Base-by-base conservation (phyloP, 805 yeast species). In the Pichia eremophila region DNA sequence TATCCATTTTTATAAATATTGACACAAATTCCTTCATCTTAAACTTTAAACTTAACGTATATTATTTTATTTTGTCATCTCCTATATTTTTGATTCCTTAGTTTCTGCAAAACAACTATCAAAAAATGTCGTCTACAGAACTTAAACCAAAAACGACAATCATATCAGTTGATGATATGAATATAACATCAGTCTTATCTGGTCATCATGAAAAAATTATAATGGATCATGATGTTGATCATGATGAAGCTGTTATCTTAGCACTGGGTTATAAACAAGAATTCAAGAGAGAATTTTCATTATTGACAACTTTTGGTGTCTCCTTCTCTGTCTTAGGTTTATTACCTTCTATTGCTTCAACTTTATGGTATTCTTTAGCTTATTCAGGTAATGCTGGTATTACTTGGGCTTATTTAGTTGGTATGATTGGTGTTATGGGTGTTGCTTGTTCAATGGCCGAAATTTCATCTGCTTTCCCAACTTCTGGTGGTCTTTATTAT, bases 391-490 rank as follows among this genome's bases (percentile, higher is more conserved):
- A 75, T 25, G 76, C 81, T 4, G 85, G 85, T 19, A 58, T 81
- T 42, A 77, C 83, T 6, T 81, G 85, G 86, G 74, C 73, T n/a
- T 72, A 72, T 67, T 55, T 81, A 22, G 62, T 78, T 17, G 83
- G 81, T 37, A 69, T 78, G 65, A 49, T 71, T 34, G 78, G 81
- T 38, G 72, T 82, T 46, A 67, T 75, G 45, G 69, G 73, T 5
- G 85, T 81, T 41, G 83, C 83, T 12, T 66, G 72, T 40, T 72
- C 81, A 18, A 69, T 82, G 75, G 84, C 85, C 0, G 87, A 82
- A 58, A 68, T 81, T 32, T 74, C 83, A 12, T 71, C 78, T 27
- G 79, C 84, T 7, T 77, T 77, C 65, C 88, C 88, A 38, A 80
- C 84, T 8, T 70, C 82, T 11, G 77, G 84, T 28, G 87, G 87